Conservation (phyloP, 768 basidiomycete genomes). For the Phaffia australis region DNA sequence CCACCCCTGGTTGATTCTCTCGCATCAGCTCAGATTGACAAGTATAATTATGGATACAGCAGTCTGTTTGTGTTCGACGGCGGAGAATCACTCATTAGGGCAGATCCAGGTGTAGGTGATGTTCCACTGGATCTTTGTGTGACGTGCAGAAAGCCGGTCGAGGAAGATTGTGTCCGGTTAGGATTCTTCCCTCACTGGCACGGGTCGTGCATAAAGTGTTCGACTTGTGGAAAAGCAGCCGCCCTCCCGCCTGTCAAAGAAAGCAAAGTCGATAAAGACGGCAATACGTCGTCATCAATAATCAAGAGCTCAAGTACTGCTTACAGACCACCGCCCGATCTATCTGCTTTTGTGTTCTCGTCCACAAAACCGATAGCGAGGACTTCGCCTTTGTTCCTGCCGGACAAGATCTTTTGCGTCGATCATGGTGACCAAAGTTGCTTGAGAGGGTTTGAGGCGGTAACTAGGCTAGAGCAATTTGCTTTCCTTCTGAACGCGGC, state of each 20-base stretch:
- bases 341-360: background rate
- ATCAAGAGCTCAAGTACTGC: slow-evolving; percentile 67
- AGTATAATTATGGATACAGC: slow-evolving; percentile 33
- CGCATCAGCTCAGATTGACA: slow-evolving; percentile 5
- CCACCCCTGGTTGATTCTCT: slow-evolving; percentile 1
- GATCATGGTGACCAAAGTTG: slow-evolving; percentile 62
- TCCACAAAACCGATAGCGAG: background rate
- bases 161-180: slow-evolving; percentile 90
- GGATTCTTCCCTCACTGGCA: slow-evolving; percentile 99
- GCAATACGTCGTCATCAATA: slow-evolving; percentile 54
- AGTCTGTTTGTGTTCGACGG: slow-evolving; percentile 27
- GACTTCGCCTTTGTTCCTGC: slow-evolving; percentile 5
- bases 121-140: slow-evolving; percentile 81
- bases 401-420: slow-evolving; percentile 54
- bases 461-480: slow-evolving; percentile 91
- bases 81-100: slow-evolving; percentile 35
- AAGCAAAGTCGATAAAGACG: slow-evolving; percentile 35
- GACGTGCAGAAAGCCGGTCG: slow-evolving; percentile 77
- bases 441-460: slow-evolving; percentile 70
- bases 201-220: slow-evolving; percentile 80
- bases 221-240: slow-evolving; percentile 54
- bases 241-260: slow-evolving; percentile 41
- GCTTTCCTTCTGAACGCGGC: slow-evolving; percentile 95
- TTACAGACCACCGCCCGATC: slow-evolving; percentile 42
- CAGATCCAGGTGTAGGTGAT: slow-evolving; percentile 13